Evolutionary conservation across 2,329 filamentous ascomycete genomes (phyloP).

Genomic region (Colletotrichum gloeosporioides): DNA sequence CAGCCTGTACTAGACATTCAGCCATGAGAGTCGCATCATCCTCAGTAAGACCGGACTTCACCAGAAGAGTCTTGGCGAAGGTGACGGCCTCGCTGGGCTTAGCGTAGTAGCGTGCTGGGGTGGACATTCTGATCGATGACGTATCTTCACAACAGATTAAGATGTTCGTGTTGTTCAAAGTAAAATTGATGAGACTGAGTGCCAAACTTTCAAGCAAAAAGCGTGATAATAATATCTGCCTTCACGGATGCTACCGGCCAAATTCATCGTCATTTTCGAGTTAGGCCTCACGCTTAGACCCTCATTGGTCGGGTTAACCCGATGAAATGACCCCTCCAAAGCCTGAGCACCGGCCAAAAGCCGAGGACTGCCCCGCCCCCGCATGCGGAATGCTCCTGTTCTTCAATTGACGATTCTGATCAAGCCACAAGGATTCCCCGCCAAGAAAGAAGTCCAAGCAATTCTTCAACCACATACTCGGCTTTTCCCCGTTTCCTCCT

Average conservation of each 20-base stretch:
- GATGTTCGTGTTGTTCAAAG: neutral
- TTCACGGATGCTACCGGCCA: neutral
- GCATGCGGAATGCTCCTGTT: neutral
- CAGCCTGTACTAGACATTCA: constrained; percentile 72
- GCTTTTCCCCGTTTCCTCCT: neutral
- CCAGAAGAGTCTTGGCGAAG: constrained; percentile 60
- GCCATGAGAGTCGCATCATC: constrained; percentile 68
- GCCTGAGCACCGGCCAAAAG: neutral
- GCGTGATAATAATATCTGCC: neutral
- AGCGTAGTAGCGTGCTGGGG: constrained; percentile 30
- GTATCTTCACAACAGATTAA: neutral
- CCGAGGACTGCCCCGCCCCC: neutral
- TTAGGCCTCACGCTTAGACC: neutral
- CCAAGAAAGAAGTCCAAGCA: neutral
- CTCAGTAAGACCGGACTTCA: constrained; percentile 63
- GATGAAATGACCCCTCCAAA: neutral
- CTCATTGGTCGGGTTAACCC: neutral
- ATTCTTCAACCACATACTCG: neutral
- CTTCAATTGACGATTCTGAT: neutral
- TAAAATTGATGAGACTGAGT: neutral
- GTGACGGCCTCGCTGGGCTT: constrained; percentile 42
- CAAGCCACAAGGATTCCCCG: neutral
- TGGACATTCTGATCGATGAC: neutral
- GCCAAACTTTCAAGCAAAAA: neutral
- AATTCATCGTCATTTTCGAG: neutral